Conservation (phyloP, 108 stramenopile genomes). For the Licmophora abbreviata region DNA sequence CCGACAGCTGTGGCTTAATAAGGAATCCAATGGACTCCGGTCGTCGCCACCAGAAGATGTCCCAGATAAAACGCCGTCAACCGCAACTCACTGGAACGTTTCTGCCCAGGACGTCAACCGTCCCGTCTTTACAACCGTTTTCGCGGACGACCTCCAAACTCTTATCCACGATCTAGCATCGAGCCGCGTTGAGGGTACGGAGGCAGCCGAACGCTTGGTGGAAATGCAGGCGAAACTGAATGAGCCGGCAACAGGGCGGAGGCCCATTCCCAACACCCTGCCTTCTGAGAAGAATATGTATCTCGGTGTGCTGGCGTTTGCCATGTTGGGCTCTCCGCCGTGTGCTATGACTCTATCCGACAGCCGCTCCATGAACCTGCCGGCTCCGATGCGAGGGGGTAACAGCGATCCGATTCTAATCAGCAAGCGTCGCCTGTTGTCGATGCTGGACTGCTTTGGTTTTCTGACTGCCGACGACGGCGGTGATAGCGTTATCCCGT, state of each 20-base stretch:
- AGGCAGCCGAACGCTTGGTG: constrained; percentile 41
- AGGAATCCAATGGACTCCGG: background rate
- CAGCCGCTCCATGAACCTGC: constrained; percentile 58
- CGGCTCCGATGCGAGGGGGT: constrained; percentile 31
- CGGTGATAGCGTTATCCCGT: constrained; percentile 14
- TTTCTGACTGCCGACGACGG: constrained; percentile 14
- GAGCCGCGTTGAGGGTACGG: constrained; percentile 32
- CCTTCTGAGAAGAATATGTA: constrained; percentile 70
- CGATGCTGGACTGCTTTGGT: constrained; percentile 31
- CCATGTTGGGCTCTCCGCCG: constrained; percentile 58
- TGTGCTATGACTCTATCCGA: constrained; percentile 60
- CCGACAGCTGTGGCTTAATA: background rate
- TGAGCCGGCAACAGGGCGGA: constrained; percentile 48
- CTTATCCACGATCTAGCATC: constrained; percentile 41
- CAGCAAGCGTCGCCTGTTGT: constrained; percentile 58
- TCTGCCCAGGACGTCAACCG: constrained; percentile 15
- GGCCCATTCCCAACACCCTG: constrained; percentile 68
- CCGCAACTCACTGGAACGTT: constrained; percentile 32
- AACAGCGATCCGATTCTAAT: constrained; percentile 53
- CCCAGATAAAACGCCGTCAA: constrained; percentile 30
- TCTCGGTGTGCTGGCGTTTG: constrained; percentile 48
- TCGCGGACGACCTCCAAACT: constrained; percentile 47
- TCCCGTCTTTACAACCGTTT: constrained; percentile 67
- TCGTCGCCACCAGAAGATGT: background rate
- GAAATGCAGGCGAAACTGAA: constrained; percentile 27